These are phyloP conservation scores for Aspergillus leporis DNA, from an alignment of 495 filamentous ascomycete genomes.

Conservation along the genomic window DNA sequence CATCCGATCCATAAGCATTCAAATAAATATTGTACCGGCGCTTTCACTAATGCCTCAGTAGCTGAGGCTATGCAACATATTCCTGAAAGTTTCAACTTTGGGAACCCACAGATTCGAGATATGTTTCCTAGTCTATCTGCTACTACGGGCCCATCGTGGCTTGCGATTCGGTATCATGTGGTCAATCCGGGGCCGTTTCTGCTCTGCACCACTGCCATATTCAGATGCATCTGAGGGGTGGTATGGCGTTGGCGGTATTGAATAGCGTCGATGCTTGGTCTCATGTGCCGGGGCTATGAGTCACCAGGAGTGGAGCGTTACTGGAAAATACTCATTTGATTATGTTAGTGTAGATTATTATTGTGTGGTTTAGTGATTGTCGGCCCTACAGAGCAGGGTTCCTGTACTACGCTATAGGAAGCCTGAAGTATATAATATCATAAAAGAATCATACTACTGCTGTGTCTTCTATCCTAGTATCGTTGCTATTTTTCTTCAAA, in stretches of 20 bases:
- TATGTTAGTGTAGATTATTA: too few species aligned
- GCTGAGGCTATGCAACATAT: slow-evolving; percentile 49
- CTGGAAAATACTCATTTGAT: too few species aligned
- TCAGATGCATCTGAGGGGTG: slow-evolving; percentile 55
- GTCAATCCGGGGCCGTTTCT: slow-evolving; percentile 59
- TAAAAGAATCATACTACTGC: too few species aligned
- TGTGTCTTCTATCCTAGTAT: too few species aligned
- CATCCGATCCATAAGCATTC: slow-evolving; percentile 67
- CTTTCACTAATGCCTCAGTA: slow-evolving; percentile 50
- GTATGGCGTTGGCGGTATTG: slow-evolving; percentile 56
- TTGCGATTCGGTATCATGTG: slow-evolving; percentile 57
- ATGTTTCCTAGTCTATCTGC: slow-evolving; percentile 42
- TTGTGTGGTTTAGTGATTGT: too few species aligned
- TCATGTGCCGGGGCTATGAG: slow-evolving; percentile 21
- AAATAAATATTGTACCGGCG: slow-evolving; percentile 53
- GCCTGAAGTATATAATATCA: too few species aligned
- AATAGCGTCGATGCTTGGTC: slow-evolving; percentile 62
- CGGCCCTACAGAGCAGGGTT: too few species aligned
- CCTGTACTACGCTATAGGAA: too few species aligned
- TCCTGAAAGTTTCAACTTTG: slow-evolving; percentile 54
- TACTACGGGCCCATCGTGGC: slow-evolving; percentile 42
- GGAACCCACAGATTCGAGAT: slow-evolving; percentile 53
- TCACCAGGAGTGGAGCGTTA: not conserved
- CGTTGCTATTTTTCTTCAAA: too few species aligned
- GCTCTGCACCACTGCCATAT: slow-evolving; percentile 63